Evolutionary conservation across 306 rosid species (phyloP).

Genomic region (Vigna reflexopilosa): DNA sequence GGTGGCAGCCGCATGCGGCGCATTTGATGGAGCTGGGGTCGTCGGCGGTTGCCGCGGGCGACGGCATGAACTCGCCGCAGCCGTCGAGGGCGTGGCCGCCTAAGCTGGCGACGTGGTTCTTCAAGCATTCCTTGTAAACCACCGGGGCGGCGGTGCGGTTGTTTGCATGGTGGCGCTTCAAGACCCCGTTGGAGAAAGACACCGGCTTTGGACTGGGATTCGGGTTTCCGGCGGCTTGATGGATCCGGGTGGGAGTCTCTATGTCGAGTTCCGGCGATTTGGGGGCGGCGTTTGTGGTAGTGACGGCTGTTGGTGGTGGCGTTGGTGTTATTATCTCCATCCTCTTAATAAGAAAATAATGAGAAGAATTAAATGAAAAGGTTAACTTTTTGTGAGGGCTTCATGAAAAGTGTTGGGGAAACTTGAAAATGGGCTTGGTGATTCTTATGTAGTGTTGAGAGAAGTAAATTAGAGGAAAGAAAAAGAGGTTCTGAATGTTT

Average conservation of each 20-base stretch:
- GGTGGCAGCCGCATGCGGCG: constrained; percentile 98
- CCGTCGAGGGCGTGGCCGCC: constrained; percentile 95
- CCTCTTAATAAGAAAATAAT: constrained; percentile 50
- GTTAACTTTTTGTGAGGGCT: not conserved
- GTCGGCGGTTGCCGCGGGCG: constrained; percentile 59
- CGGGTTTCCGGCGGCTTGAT: constrained; percentile 5
- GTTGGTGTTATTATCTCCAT: constrained; percentile 64
- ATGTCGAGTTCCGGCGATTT: constrained; percentile 77
- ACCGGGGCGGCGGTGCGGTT: constrained; percentile 37
- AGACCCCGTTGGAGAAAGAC: constrained; percentile 78
- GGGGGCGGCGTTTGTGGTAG: constrained; percentile 23
- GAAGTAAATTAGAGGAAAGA: not conserved
- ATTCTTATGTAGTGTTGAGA: not conserved
- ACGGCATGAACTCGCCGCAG: constrained; percentile 96
- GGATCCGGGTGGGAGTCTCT: constrained; percentile 71
- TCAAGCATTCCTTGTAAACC: constrained; percentile 81
- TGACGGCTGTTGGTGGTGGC: constrained; percentile 35
- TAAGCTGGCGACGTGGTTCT: constrained; percentile 85
- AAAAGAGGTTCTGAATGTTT: not conserved
- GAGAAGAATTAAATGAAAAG: not conserved
- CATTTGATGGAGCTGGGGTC: constrained; percentile 90
- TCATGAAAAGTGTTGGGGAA: constrained; percentile 39
- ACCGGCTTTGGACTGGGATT: constrained; percentile 65
- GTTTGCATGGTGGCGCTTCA: constrained; percentile 64
- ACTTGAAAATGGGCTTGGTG: not conserved